Base-by-base conservation (phyloP, 169 alveolate species). In the Perkinsus marinus region DNA sequence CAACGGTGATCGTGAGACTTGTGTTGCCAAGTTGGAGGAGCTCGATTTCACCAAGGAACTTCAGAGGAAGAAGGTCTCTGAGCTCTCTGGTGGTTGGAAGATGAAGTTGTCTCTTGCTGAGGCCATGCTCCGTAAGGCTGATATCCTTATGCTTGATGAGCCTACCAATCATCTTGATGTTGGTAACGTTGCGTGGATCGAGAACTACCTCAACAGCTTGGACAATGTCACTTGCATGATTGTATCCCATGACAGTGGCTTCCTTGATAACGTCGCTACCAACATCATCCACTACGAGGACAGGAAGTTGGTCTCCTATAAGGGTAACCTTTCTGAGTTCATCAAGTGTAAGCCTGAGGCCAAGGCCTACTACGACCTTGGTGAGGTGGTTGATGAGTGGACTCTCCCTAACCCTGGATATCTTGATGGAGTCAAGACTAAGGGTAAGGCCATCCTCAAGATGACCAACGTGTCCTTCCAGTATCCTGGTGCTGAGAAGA, bases 391-490 rank as follows among this genome's bases (percentile, higher is more conserved):
- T 39, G 57, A 46, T 39, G 68, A 90, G 92, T 90, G 57, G 90
- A 79, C 39, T 39, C 68, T 90, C 92, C 92, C 92, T 26, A 39
- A 39, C 90, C 92, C 92, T 39, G 92, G 92, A 19, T 39, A 26
- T 9, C 92, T 90, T 9, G 92, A 90, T 39, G 92, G 92, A 16
- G 92, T 90, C 37, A 90, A 90, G 92, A 38, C 92, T 47, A 90
- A 90, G 92, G 92, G 89, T n/a, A 39, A 43, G 39, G 37, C 92
- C 46, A 90, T 90, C 36, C 46, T 90, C 38, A 90, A 90, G 89
- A 90, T 90, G 92, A 43, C 57, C 90, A 47, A 16, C 39, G 92
- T 90, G 38, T 34, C 43, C 92, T 90, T 90, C 92, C 39, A 43
- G 90, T 90, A 90, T 47, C 92, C 57, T 36, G 90, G 43, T 79